Base-by-base conservation (phyloP, 148 eudicot genomes). In the Selenicereus undatus region DNA sequence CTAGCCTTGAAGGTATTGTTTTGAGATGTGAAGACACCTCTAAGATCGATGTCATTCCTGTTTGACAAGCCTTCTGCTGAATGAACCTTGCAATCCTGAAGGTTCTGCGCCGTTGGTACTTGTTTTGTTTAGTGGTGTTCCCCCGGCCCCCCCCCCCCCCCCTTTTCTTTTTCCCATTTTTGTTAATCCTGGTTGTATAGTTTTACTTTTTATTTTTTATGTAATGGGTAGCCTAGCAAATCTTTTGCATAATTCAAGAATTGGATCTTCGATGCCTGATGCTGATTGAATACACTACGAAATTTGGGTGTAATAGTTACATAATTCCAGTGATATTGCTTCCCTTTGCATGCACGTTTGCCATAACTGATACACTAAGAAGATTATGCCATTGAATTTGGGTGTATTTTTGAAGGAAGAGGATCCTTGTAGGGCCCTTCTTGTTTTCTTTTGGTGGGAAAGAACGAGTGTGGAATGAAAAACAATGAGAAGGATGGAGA, bases 1-100 rank as follows among this genome's bases (percentile, higher is more conserved):
- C 97, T 62, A 91, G 83, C 84, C 92, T 94, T 8, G 98, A 94
- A 79, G 98, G 98, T 78, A 87, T 94, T 56, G 93, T 94, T 42
- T 88, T 94, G 90, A 90, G 91, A 87, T 94, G 98, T 72, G 97
- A 94, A 83, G 98, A 94, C 85, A 82, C 90, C 76, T 92, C 98
- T 21, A 94, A 92, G 86, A 78, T 90, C 58, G 98, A 94, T 70
- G 98, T 91, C 35, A 93, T 94, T 84, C 98, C 98, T 18, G 98
- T 94, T 74, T 94, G 91, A 89, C 84, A 83, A 56, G 6, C 48
- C 36, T 78, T 39, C 68, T 70, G 16, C 21, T 52, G 50, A 32
- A 52, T 50, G 78, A 76, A 74, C 74, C 74, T 76, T 80, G 71
- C 43, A 72, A 76, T 76, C 85, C 66, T 79, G 36, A 76, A 69